Conservation (phyloP, 2,329 filamentous ascomycete species). For the Bipolaris victoriae region DNA sequence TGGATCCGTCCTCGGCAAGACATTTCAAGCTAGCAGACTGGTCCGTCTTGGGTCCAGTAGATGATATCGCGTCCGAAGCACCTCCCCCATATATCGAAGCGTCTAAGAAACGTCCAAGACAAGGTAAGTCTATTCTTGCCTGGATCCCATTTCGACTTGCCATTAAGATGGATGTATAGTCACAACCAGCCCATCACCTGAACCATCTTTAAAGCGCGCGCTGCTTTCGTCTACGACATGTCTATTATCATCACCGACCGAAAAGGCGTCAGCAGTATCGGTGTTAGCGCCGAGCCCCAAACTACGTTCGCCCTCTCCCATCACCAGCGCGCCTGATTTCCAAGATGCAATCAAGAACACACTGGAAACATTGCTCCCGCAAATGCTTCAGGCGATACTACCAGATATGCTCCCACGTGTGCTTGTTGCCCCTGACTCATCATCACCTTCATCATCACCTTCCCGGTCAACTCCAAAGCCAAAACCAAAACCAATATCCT, state of each 20-base stretch:
- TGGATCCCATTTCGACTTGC: background rate
- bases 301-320: background rate
- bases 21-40: conserved; percentile 12
- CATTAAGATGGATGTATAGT: conserved; percentile 1
- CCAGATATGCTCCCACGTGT: conserved; percentile 10
- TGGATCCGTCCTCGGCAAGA: conserved; percentile 3
- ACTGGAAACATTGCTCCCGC: conserved; percentile 13
- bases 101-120: conserved; percentile 19
- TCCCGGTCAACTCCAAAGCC: background rate
- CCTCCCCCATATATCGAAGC: conserved; percentile 20
- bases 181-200: conserved; percentile 8
- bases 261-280: conserved; percentile 7
- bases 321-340: background rate
- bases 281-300: background rate
- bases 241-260: conserved; percentile 7
- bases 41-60: conserved; percentile 11
- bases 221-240: conserved; percentile 5
- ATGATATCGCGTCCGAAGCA: conserved; percentile 7
- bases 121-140: conserved; percentile 8
- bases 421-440: background rate
- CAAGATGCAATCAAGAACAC: conserved; percentile 9
- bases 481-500: background rate
- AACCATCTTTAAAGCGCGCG: conserved; percentile 19
- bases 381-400: conserved; percentile 3
- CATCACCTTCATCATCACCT: background rate